Evolutionary conservation across 2,329 filamentous ascomycete genomes (phyloP).

Genomic region (Botrytis elliptica): DNA sequence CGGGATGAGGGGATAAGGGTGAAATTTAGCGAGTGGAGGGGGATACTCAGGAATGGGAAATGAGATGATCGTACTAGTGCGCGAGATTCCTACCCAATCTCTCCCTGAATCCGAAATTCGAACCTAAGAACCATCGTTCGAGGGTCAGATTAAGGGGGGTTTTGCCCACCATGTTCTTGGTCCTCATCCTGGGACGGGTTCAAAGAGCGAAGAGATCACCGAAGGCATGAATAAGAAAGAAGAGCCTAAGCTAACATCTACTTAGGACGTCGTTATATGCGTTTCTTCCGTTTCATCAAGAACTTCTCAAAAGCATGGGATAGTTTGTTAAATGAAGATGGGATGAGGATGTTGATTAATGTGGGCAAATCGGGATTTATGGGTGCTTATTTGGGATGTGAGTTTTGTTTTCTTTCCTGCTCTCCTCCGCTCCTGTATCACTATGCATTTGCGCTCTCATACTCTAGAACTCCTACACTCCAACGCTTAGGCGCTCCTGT

Average conservation of each 20-base stretch:
- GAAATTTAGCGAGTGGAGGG: background rate
- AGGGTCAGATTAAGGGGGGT: background rate
- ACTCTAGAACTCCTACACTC: no score
- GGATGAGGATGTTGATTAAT: slow-evolving; percentile 50
- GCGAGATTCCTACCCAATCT: background rate
- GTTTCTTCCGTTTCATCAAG: slow-evolving; percentile 67
- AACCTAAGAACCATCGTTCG: no score
- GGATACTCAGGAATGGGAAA: background rate
- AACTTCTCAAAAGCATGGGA: slow-evolving; percentile 53
- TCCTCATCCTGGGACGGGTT: background rate
- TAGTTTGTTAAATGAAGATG: slow-evolving; percentile 39
- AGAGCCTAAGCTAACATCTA: background rate
- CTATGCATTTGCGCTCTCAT: no score
- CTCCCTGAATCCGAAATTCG: background rate
- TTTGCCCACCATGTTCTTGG: background rate
- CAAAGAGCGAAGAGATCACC: background rate
- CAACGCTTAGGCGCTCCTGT: background rate
- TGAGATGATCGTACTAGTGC: background rate
- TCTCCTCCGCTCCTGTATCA: background rate
- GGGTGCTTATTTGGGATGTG: slow-evolving; percentile 60
- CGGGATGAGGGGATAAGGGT: background rate
- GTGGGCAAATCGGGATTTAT: slow-evolving; percentile 58
- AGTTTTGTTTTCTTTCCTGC: background rate
- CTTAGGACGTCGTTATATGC: slow-evolving; percentile 59
- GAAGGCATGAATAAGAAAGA: background rate